phyloP scores from a whole-genome alignment of 2,329 filamentous ascomycete genomes.

The Pestalotiopsis sp. region DNA sequence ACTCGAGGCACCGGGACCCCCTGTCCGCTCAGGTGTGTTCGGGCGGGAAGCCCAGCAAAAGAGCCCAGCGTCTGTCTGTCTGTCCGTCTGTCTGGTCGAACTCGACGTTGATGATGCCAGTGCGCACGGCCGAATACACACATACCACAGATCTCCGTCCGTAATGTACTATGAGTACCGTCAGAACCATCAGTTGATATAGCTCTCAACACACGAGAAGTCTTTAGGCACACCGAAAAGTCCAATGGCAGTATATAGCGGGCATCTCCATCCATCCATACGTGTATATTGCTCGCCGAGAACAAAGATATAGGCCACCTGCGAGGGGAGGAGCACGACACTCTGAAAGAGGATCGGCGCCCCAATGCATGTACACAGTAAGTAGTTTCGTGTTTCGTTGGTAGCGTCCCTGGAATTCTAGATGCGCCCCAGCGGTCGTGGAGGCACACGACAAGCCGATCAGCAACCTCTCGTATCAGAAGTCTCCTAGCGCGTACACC shows the following conservation, averaged over 20 bases:
- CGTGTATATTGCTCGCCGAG: not conserved
- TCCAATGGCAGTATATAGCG: not conserved
- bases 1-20: constrained; percentile 15
- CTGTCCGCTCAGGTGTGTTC: constrained; percentile 12
- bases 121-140: not conserved
- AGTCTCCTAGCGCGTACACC: constrained; percentile 4
- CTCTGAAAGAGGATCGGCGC: not conserved
- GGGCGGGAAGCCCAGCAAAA: not conserved
- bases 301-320: too few species aligned
- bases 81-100: not conserved
- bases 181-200: too few species aligned
- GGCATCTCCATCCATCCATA: not conserved
- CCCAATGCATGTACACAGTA: not conserved
- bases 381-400: not conserved
- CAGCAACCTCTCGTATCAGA: constrained; percentile 7
- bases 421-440: not conserved
- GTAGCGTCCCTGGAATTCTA: not conserved
- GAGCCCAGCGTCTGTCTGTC: not conserved
- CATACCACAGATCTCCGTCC: not conserved
- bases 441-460: not conserved
- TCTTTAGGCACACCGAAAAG: not conserved
- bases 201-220: too few species aligned
- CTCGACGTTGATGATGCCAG: not conserved
- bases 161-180: not conserved
- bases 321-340: too few species aligned